Evolutionary conservation across 495 filamentous ascomycete genomes (phyloP), one percentile per base, ranked within the genome.

Genomic region (Umbilicaria muhlenbergii): DNA sequence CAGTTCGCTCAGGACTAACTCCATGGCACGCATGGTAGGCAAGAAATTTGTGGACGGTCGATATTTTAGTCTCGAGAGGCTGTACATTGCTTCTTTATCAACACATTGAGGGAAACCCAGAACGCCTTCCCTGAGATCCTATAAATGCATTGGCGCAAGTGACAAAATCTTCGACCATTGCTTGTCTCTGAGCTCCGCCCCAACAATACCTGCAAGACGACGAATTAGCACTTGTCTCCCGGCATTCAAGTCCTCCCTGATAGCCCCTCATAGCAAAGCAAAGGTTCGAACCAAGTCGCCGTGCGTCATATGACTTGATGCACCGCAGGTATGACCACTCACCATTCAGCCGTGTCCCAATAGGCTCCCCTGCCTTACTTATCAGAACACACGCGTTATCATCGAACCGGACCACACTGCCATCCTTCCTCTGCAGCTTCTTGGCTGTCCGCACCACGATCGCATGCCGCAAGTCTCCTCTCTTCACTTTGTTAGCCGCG

Each of bases 81-180:
- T 28, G 24, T 28, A 28, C 24, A 28, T 6, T 28, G 24, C 24
- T 28, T 28, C 8, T 28, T 21, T 21, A 21, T 21, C 19, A 5
- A 21, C 5, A 21, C 2, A 21, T 0, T 6, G 24, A 10, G 24
- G 4, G 0, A 10, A 28, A 28, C 5, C 24, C 24, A 10, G 8
- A 0, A 28, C 24, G 24, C 24, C 24, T 28, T 28, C 6, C 24
- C 8, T 28, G 6, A 58, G 53, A 62, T 59, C 48, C 69, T 78
- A 96, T 54, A 91, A 74, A 63, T 94, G 81, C 74, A 91, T 83
- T 10, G 91, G 86, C 24, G 91, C 91, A 72, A 99, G 69, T 46
- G 85, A 93, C 60, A 99, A 67, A 52, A 99, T 95, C 74, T 94
- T 96, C 40, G 86, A 91, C 88, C 92, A 96, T 59, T 89, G 78